Base-by-base conservation (phyloP, 495 filamentous ascomycete species). In the Amphirosellinia nigrospora region DNA sequence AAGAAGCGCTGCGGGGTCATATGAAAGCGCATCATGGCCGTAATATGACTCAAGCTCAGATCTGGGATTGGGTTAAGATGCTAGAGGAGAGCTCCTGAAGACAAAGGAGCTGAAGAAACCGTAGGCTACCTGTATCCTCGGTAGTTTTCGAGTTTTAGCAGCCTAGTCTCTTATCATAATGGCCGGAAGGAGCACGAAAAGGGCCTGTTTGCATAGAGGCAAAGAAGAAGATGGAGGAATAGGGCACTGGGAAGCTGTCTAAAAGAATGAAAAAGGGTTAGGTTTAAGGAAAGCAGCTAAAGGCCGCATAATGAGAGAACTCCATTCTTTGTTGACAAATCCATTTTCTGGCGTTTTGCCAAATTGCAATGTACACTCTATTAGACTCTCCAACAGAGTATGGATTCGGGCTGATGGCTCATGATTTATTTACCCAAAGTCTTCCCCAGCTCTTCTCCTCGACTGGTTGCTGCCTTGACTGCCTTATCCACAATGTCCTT, bases 401-500 rank as follows among this genome's bases (percentile, higher is more conserved):
- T 9, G 21, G n/a, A 5, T 61, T 28, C 1, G 19, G 38, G 39
- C n/a, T n/a, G 23, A 16, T 36, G 15, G 15, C 41, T 52, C 36
- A 61, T 58, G 11, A 73, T 41, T 73, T 71, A 73, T 41, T 73
- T 71, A 2, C 70, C 75, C 4, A 78, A 67, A 4, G 76, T 74
- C 55, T 75, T 73, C 16, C 78, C 78, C 1, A 79, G 64, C 58
- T 79, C 78, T 41, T 73, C 73, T 28, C 70, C 72, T 38, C 78
- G 69, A 55, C 64, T 59, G 4, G 73, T 64, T 0, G 76, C 74
- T 21, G 78, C 78, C 62, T 76, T 77, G 11, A 79, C 76, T 2
- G 78, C 74, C 70, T 76, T 78, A 43, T 78, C 68, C 3, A 79
- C 78, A 36, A 63, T 52, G 2, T 74, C 73, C 59, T 76, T 76